Percentiles rank a stretch among this genome's conserved stretches.
Evolutionary conservation across 2,329 filamentous ascomycete genomes (phyloP).

Genomic region (Trichoderma atroviride): DNA sequence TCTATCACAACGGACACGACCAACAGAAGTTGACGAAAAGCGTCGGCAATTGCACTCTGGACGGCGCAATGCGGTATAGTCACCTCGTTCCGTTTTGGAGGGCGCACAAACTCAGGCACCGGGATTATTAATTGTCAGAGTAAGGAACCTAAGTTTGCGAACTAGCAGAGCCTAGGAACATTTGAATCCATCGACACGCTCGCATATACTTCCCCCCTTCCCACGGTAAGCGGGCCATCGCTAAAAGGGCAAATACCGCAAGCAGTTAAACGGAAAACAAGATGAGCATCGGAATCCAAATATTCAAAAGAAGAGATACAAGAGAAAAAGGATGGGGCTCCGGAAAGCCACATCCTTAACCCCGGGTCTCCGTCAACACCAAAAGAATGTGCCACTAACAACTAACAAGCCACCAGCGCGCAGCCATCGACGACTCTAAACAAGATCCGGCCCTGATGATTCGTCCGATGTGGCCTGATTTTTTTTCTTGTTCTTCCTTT

Average conservation of each 20-base stretch:
- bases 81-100: background rate
- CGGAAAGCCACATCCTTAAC: background rate
- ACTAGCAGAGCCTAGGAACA: background rate
- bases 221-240: background rate
- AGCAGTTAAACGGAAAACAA: background rate
- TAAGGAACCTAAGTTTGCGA: background rate
- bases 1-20: background rate
- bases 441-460: background rate
- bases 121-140: background rate
- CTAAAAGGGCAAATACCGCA: background rate
- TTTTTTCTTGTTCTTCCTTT: background rate
- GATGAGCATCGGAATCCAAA: background rate
- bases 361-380: background rate
- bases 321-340: background rate
- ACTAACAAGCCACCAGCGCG: background rate
- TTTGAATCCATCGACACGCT: background rate
- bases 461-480: conserved; percentile 22
- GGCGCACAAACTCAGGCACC: background rate
- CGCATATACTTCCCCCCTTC: background rate
- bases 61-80: background rate
- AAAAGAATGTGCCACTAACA: background rate
- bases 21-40: background rate
- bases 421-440: background rate
- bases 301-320: background rate
- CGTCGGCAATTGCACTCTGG: conserved; percentile 4